These are phyloP conservation scores for Cairneyella variabilis DNA, from an alignment of 495 filamentous ascomycete species.

Conservation along the genomic window DNA sequence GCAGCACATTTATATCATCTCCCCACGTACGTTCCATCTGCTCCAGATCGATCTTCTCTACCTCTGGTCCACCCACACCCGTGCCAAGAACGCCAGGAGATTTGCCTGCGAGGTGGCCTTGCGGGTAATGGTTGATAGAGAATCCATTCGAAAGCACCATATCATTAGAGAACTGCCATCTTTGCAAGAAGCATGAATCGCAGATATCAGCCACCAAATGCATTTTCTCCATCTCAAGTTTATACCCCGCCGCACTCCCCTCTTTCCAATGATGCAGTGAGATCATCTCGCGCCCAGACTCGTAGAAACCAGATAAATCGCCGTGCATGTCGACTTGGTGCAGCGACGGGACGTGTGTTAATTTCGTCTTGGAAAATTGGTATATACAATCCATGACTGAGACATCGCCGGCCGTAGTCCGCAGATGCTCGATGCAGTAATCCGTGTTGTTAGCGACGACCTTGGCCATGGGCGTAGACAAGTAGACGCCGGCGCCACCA, in stretches of 20 bases:
- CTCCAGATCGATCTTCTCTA: constrained; percentile 22
- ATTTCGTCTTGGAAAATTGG: constrained; percentile 15
- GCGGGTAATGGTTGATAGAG: constrained; percentile 48
- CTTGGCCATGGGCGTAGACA: constrained; percentile 55
- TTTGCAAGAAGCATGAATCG: constrained; percentile 52
- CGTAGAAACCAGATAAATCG: constrained; percentile 53
- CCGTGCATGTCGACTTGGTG: constrained; percentile 47
- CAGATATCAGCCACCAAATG: constrained; percentile 48
- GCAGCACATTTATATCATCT: constrained; percentile 21
- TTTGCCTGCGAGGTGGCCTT: constrained; percentile 18
- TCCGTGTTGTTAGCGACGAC: constrained; percentile 13
- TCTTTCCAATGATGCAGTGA: constrained; percentile 58
- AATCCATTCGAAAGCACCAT: constrained; percentile 55
- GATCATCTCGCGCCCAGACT: constrained; percentile 46
- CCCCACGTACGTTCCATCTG: constrained; percentile 24
- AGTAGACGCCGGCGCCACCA: constrained; percentile 68
- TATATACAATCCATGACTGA: constrained; percentile 26
- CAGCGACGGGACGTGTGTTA: constrained; percentile 15
- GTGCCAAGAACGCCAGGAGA: constrained; percentile 9
- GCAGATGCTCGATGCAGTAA: constrained; percentile 19
- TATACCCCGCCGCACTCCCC: constrained; percentile 33
- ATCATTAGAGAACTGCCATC: constrained; percentile 53
- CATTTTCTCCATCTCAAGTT: constrained; percentile 47
- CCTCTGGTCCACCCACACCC: too few relatives aligned
- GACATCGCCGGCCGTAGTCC: constrained; percentile 24